Evolutionary conservation across 495 filamentous ascomycete species (phyloP), one percentile per base, ranked within the genome.

Genomic region (Aspergillus biplanus): DNA sequence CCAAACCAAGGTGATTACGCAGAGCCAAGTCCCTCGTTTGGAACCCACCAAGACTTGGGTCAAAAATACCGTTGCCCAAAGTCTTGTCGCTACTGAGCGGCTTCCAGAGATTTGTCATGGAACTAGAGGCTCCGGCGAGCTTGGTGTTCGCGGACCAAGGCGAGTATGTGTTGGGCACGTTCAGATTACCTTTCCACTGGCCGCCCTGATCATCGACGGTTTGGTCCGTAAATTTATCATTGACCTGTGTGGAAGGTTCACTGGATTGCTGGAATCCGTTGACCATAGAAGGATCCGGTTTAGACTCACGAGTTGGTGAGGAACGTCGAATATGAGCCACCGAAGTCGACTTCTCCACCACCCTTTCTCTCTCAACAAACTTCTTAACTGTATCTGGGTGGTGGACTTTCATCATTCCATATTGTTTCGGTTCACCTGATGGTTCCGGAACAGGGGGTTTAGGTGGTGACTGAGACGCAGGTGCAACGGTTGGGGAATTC

Each of bases 51-150:
- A 92, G 75, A 57, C 85, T 81, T 52, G 85, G 82, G 52, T 87
- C 86, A 68, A 93, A 93, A 4, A 90, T 90, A n/a, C 90, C 90
- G 66, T 93, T 93, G 3, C 90, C 90, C 27, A 93, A 80, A 21
- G 84, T 85, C 59, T 86, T 85, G 66, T 90, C 85, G 68, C 84
- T 89, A 52, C 82, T 86, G 7, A 89, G 82, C n/a, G 88, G 86
- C 37, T 89, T 90, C 90, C 91, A 93, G 6, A 90, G 85, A 67
- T 89, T 92, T 54, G 84, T 80, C 32, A 83, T 75, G 1, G 80
- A 66, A 56, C 82, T 68, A 46, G 83, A 56, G 9, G 70, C 66
- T 9, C 67, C 53, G 11, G 67, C 63, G 46, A 82, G 69, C 48
- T 75, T 79, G 8, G 73, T 32, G 42, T 72, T 74, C 7, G 75